A percentile compares a stretch with the other conserved stretches of the same genome.
phyloP scores from a whole-genome alignment of 257 asterid species.

The Petrea volubilis region DNA sequence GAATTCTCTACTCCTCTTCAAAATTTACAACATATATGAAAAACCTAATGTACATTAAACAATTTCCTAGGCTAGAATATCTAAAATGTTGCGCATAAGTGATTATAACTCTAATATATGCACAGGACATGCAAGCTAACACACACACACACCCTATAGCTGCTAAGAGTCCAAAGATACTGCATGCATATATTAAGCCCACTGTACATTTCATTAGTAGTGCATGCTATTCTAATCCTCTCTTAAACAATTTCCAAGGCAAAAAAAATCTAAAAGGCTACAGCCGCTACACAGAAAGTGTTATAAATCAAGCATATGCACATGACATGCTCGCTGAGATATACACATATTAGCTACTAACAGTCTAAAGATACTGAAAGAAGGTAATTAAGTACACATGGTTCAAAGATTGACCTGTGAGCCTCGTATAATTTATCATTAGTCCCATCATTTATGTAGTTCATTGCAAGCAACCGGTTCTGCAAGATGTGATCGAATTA shows the following conservation, averaged over 20 bases:
- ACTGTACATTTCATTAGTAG: too few species aligned
- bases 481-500: conserved; percentile 40
- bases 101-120: conserved; percentile 2
- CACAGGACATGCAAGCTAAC: conserved; percentile 10
- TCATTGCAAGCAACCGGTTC: conserved; percentile 99
- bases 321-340: too few species aligned
- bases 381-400: conserved; percentile 21
- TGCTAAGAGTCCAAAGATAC: neutral
- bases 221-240: too few species aligned
- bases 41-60: neutral
- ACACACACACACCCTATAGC: neutral
- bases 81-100: neutral
- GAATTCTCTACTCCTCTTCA: conserved; percentile 1
- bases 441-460: conserved; percentile 88
- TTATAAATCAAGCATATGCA: too few species aligned
- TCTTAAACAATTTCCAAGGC: too few species aligned
- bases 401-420: conserved; percentile 72
- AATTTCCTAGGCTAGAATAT: conserved; percentile 10
- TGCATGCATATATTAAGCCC: neutral
- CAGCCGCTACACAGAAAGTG: too few species aligned
- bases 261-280: too few species aligned
- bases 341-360: too few species aligned
- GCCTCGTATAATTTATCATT: conserved; percentile 83
- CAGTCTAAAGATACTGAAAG: neutral
- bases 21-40: neutral